Evolutionary conservation across 192 early-diverging fungal species (phyloP), one percentile per base, ranked within the genome.

Genomic region (Mortierella antarctica): DNA sequence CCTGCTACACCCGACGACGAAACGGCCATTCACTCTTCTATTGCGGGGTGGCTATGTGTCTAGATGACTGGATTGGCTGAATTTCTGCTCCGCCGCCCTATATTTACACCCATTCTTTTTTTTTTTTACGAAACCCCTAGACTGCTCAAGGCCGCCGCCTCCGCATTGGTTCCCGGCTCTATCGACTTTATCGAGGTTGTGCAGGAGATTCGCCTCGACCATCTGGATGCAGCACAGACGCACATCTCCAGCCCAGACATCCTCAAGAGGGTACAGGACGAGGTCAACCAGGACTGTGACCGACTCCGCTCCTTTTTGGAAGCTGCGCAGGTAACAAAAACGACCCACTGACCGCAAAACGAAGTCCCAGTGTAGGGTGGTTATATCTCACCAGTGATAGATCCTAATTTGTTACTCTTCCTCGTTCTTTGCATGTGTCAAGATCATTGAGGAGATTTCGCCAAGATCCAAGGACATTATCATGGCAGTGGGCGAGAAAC

Each of bases 401-500:
- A 15, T 21, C 21, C 21, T n/a, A 21, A 17, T 49, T 51, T 12
- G 13, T 49, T n/a, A 6, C 15, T 48, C 20, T 42, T 17, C 45
- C 41, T 42, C 45, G 23, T 23, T 41, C n/a, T 39, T 31, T 12
- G 51, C 2, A 65, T 51, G 8, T 23, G 31, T 44, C n/a, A 55
- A 85, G 72, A 91, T 96, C 64, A 97, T 99, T 77, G 94, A 95
- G 62, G 98, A 99, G 78, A 94, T 99, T 10, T 97, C 97, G 23
- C 96, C 98, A 67, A 92, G 95, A 73, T 98, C 97, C 44, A 87
- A 92, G 65, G 98, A 99, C 83, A 92, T 96, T 67, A 97, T 99
- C 51, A 91, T 99, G 64, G 93, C 94, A 23, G 90, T 91, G 6
- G 98, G 98, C 67, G 98, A 99, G 85, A 97, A 94, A 73, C 86